These are phyloP conservation scores for Metroxylon sagu DNA, from an alignment of 176 grass and related monocot genomes.

Conservation along the genomic window DNA sequence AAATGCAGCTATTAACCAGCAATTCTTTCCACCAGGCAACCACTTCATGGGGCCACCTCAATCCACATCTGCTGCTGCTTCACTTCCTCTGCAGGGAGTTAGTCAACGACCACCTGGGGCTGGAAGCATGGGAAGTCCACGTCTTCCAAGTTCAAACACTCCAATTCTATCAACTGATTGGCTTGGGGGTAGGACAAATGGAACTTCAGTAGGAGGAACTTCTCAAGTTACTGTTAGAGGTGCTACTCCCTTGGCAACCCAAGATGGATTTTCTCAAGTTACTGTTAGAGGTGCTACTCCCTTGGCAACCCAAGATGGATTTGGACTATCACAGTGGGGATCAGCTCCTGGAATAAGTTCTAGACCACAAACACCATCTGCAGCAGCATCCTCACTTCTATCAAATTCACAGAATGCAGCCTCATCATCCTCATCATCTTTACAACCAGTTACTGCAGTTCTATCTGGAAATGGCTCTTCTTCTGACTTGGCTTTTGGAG, in stretches of 20 bases:
- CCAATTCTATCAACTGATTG: slow-evolving; percentile 72
- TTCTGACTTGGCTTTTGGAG: slow-evolving; percentile 47
- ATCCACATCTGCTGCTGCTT: slow-evolving; percentile 28
- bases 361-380: slow-evolving; percentile 21
- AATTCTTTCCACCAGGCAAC: slow-evolving; percentile 24
- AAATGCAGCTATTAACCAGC: slow-evolving; percentile 22
- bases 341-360: slow-evolving; percentile 24
- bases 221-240: slow-evolving; percentile 46
- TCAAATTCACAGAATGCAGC: slow-evolving; percentile 25
- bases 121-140: slow-evolving; percentile 25
- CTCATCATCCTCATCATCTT: slow-evolving; percentile 16
- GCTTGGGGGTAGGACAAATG: slow-evolving; percentile 59
- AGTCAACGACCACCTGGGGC: slow-evolving; percentile 34
- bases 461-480: slow-evolving; percentile 54
- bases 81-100: slow-evolving; percentile 29
- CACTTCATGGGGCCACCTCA: slow-evolving; percentile 42
- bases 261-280: slow-evolving; percentile 44
- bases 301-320: slow-evolving; percentile 31
- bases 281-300: slow-evolving; percentile 36
- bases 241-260: slow-evolving; percentile 34
- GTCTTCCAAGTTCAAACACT: slow-evolving; percentile 32
- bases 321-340: slow-evolving; percentile 31
- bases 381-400: slow-evolving; percentile 7
- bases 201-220: slow-evolving; percentile 35
- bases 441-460: slow-evolving; percentile 37